Evolutionary conservation across 345 rosid genomes (phyloP), one percentile per base, ranked within the genome.

Genomic region (Trapa incisa): DNA sequence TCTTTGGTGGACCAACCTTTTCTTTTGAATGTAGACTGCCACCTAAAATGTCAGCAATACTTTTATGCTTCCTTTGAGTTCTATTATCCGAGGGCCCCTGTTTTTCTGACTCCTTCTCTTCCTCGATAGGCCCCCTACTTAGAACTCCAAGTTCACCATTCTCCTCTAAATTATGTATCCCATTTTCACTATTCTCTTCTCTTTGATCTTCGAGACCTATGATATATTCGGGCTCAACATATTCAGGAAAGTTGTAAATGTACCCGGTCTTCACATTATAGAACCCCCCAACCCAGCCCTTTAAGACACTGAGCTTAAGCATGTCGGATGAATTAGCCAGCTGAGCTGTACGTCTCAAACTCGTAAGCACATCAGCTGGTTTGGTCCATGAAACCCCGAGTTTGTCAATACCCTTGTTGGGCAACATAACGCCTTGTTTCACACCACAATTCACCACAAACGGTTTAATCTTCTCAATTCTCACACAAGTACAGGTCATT

Each of bases 21-120:
- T 37, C 67, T 56, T 66, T 71, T 69, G 66, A 73, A 61, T 72
- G 71, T 47, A 61, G 61, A 0, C 57, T 38, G 48, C 75, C 82
- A 61, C 79, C 85, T 73, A 93, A 67, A 53, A 93, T 86, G 61
- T 88, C 91, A 73, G 96, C 87, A 74, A 93, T 86, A 75, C 99
- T 93, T 78, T 93, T 93, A 81, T 83, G 84, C 73, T 91, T 89
- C 75, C 84, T 78, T 63, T 77, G 79, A 67, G 80, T 75, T 73
- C 81, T 74, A 75, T 72, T 80, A 45, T 75, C 81, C 10, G 82
- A 73, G 70, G 62, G 77, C 41, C 74, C 75, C 1, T 72, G 72
- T 87, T 78, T 42, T 65, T 69, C 68, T 67, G 80, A 67, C 79
- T 67, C 56, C 47, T 68, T 64, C 78, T 54, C 77, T 79, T 69